A percentile compares a stretch with the other conserved stretches of the same genome.
Conservation (phyloP, 768 basidiomycete genomes). For the Suillus fuscotomentosus region DNA sequence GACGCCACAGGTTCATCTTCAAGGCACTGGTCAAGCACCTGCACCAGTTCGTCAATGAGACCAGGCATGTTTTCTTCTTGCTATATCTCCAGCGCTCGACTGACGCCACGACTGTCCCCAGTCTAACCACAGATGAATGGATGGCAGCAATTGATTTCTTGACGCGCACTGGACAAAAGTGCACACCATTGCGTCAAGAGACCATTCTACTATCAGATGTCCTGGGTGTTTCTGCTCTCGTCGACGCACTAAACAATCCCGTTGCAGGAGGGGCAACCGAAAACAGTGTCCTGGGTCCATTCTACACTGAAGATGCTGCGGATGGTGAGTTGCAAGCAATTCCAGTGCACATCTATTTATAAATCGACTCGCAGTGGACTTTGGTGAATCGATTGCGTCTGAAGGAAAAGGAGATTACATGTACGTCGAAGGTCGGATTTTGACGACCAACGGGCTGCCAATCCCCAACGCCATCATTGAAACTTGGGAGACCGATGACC, state of each 20-base stretch:
- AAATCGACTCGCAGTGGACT: slow-evolving; percentile 42
- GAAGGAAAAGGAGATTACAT: slow-evolving; percentile 86
- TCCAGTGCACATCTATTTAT: background rate
- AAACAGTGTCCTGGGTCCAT: slow-evolving; percentile 78
- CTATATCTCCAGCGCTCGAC: background rate
- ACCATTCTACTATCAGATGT: slow-evolving; percentile 86
- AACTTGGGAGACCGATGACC: slow-evolving; percentile 80
- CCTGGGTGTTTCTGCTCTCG: slow-evolving; percentile 74
- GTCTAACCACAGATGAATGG: slow-evolving; percentile 85
- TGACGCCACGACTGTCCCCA: slow-evolving; percentile 16
- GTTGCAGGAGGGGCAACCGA: slow-evolving; percentile 63
- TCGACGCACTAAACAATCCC: slow-evolving; percentile 74
- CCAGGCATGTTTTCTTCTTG: slow-evolving; percentile 39
- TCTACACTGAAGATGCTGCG: slow-evolving; percentile 75
- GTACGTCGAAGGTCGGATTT: slow-evolving; percentile 73
- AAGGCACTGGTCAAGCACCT: slow-evolving; percentile 61
- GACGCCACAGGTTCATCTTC: slow-evolving; percentile 47
- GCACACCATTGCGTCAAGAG: slow-evolving; percentile 69
- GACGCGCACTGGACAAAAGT: slow-evolving; percentile 71
- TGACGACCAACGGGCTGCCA: slow-evolving; percentile 58
- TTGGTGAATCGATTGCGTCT: slow-evolving; percentile 78
- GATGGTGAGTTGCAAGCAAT: slow-evolving; percentile 45
- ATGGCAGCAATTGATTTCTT: slow-evolving; percentile 77
- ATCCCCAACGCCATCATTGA: slow-evolving; percentile 68
- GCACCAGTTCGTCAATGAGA: slow-evolving; percentile 74